These are phyloP conservation scores for Mucor indicus DNA, from an alignment of 371 early-diverging fungal species.

Conservation along the genomic window DNA sequence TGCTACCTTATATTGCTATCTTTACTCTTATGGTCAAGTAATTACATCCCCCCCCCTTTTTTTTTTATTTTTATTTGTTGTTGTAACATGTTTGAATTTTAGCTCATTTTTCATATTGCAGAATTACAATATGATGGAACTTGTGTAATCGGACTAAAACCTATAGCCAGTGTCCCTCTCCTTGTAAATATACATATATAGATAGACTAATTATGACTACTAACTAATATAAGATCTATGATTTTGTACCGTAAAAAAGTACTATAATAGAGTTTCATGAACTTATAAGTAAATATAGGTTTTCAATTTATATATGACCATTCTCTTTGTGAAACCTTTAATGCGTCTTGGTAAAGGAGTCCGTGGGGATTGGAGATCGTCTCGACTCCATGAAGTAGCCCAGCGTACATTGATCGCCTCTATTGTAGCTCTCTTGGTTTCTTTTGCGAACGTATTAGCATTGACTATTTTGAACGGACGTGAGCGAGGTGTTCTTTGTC, in stretches of 20 bases:
- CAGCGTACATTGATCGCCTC: constrained; percentile 50
- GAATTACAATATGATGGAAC: constrained; percentile 32
- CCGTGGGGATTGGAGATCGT: constrained; percentile 29
- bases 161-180: constrained; percentile 42
- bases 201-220: not conserved
- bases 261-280: not conserved
- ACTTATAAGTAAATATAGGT: not conserved
- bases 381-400: constrained; percentile 47
- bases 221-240: constrained; percentile 26
- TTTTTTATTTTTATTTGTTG: not conserved
- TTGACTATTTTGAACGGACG: constrained; percentile 39
- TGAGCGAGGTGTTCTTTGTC: constrained; percentile 51
- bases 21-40: constrained; percentile 43
- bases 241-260: constrained; percentile 32
- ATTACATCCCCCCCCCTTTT: not conserved
- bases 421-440: constrained; percentile 41
- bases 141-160: constrained; percentile 48
- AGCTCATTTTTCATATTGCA: constrained; percentile 44
- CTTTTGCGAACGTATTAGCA: constrained; percentile 48
- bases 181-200: constrained; percentile 22
- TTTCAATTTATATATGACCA: constrained; percentile 46
- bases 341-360: constrained; percentile 20
- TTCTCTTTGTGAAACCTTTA: constrained; percentile 44
- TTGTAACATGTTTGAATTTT: constrained; percentile 1
- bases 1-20: constrained; percentile 44